phyloP scores from a whole-genome alignment of 2,329 filamentous ascomycete species.

The Diaporthe sp. region DNA sequence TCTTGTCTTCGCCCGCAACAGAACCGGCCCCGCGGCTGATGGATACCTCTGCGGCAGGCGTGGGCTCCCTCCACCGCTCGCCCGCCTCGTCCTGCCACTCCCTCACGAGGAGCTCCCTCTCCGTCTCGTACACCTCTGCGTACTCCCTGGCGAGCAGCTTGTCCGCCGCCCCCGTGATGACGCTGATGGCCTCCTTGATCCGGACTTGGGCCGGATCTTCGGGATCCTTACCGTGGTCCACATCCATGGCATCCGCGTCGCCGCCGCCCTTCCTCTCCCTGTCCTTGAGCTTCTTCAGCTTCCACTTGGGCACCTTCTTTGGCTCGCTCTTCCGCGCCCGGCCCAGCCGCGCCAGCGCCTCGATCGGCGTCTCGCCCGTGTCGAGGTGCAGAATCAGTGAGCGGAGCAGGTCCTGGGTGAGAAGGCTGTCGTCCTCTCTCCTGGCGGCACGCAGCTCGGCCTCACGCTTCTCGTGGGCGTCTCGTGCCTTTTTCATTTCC shows the following conservation, averaged over 20 bases:
- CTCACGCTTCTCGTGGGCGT: conserved; percentile 87
- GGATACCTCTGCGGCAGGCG: conserved; percentile 42
- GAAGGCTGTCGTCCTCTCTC: conserved; percentile 87
- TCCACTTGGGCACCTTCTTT: conserved; percentile 72
- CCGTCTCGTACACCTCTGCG: conserved; percentile 90
- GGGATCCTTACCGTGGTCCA: conserved; percentile 65
- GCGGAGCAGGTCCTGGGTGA: conserved; percentile 80
- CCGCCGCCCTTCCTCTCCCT: conserved; percentile 52
- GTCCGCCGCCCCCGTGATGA: conserved; percentile 90
- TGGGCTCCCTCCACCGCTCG: conserved; percentile 77
- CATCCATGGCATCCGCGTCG: conserved; percentile 72
- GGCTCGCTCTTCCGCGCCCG: conserved; percentile 68
- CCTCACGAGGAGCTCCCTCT: conserved; percentile 84
- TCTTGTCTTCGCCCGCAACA: conserved; percentile 42
- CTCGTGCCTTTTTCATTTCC: conserved; percentile 88
- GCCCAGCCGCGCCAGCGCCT: conserved; percentile 85
- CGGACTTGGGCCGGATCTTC: conserved; percentile 76
- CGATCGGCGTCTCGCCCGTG: conserved; percentile 84
- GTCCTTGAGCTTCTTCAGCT: conserved; percentile 74
- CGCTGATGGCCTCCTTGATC: conserved; percentile 79
- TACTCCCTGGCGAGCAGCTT: conserved; percentile 85
- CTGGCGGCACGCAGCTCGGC: conserved; percentile 78
- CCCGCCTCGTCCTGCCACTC: conserved; percentile 88
- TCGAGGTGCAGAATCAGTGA: conserved; percentile 80
- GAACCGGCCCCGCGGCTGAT: conserved; percentile 26